Percentiles rank a stretch among this genome's conserved stretches.
phyloP scores from a whole-genome alignment of 352 stramenopile genomes.

The Phytophthora palmivora region DNA sequence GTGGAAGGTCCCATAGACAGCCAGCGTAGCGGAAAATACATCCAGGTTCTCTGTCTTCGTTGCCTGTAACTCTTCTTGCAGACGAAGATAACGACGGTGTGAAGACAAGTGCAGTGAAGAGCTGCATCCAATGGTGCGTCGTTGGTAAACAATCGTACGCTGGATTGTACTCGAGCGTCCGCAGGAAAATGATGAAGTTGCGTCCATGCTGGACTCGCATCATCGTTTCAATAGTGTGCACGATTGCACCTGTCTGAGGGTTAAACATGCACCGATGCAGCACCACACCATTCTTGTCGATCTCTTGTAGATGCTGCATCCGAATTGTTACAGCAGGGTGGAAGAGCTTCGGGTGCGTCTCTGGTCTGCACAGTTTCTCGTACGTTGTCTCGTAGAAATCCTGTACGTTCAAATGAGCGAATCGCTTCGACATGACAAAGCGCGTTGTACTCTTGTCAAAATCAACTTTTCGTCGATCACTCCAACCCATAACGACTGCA shows the following conservation, averaged over 20 bases:
- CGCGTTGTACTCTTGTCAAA: constrained; percentile 12
- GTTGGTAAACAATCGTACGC: constrained; percentile 29
- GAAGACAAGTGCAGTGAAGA: constrained; percentile 44
- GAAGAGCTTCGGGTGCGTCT: constrained; percentile 45
- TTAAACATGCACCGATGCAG: constrained; percentile 50
- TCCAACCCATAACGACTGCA: constrained; percentile 45
- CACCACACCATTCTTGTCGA: constrained; percentile 47
- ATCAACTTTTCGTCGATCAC: constrained; percentile 36
- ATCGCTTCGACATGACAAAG: constrained; percentile 44
- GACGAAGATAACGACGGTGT: constrained; percentile 27
- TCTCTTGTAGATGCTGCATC: constrained; percentile 44
- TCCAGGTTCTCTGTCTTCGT: constrained; percentile 10
- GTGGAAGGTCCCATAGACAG: constrained; percentile 28
- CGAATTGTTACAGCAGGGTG: constrained; percentile 28
- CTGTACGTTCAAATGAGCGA: constrained; percentile 25
- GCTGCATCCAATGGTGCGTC: constrained; percentile 36
- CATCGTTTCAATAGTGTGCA: constrained; percentile 43
- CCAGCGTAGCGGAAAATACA: constrained; percentile 47
- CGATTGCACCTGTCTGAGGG: constrained; percentile 36
- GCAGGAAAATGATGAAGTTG: constrained; percentile 42
- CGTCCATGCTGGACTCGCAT: constrained; percentile 36
- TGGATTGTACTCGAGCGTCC: constrained; percentile 35
- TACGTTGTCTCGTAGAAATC: constrained; percentile 40
- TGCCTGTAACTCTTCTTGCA: constrained; percentile 3
- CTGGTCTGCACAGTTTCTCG: constrained; percentile 23